Conservation (phyloP, 1,284 basidiomycete species). For the Pterulicium gracile region DNA sequence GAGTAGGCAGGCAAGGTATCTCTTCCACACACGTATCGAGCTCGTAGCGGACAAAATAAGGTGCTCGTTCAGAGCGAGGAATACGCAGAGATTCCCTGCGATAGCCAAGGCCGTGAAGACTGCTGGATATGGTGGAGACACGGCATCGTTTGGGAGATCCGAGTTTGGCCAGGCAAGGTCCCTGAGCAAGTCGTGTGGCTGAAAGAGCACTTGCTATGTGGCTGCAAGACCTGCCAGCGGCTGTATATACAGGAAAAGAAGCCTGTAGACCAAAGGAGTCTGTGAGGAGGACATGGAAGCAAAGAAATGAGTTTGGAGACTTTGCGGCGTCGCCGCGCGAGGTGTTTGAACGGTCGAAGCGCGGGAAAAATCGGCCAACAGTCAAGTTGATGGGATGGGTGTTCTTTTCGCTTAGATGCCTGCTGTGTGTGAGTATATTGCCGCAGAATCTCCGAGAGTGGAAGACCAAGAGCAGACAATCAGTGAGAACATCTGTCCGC, state of each 20-base stretch:
- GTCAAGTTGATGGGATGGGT: no score
- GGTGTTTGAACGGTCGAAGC: no score
- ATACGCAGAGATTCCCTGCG: slow-evolving; percentile 38
- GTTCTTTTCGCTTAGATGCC: no score
- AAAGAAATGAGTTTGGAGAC: no score
- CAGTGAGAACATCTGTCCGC: no score
- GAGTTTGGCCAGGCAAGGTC: slow-evolving; percentile 20
- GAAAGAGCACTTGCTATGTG: slow-evolving; percentile 33
- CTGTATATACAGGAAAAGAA: slow-evolving; percentile 43
- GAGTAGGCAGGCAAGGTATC: slow-evolving; percentile 32
- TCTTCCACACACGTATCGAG: slow-evolving; percentile 30
- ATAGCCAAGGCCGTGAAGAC: slow-evolving; percentile 30
- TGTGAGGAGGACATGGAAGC: no score
- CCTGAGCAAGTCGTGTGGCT: slow-evolving; percentile 27
- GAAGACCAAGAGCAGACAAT: no score
- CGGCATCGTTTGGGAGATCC: no score
- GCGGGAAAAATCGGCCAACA: no score
- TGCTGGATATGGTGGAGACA: slow-evolving; percentile 14
- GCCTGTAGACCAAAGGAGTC: slow-evolving; percentile 18
- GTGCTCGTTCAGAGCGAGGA: slow-evolving; percentile 43
- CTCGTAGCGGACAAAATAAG: slow-evolving; percentile 34
- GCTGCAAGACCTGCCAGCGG: slow-evolving; percentile 38
- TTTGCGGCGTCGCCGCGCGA: no score
- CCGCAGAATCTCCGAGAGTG: no score
- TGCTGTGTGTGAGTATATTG: no score